Conservation (phyloP, 2,329 filamentous ascomycete genomes). For the Phaeosphaeria sp. region DNA sequence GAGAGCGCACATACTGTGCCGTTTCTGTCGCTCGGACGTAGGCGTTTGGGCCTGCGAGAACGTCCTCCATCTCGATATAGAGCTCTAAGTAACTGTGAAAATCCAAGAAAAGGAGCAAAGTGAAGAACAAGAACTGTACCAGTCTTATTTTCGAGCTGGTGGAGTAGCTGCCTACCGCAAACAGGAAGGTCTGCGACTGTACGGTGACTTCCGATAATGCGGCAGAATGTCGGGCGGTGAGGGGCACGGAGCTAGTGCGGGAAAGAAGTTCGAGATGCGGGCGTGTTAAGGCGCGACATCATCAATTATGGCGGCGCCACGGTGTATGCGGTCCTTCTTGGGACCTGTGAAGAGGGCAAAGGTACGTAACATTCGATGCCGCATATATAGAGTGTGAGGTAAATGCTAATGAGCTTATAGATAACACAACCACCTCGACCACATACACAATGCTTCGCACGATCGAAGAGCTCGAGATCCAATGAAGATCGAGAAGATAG, state of each 20-base stretch:
- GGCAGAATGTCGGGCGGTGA: slow-evolving; percentile 38
- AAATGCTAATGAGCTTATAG: slow-evolving; percentile 26
- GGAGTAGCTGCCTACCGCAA: slow-evolving; percentile 11
- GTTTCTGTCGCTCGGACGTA: slow-evolving; percentile 58
- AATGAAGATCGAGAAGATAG: slow-evolving; percentile 23
- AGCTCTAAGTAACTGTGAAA: background rate
- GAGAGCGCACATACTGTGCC: slow-evolving; percentile 55
- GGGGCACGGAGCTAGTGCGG: too few species aligned
- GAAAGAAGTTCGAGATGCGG: slow-evolving; percentile 27
- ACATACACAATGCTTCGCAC: slow-evolving; percentile 31
- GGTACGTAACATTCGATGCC: slow-evolving; percentile 30
- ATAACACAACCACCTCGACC: slow-evolving; percentile 31
- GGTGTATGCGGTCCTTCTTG: slow-evolving; percentile 53
- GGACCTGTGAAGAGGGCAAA: slow-evolving; percentile 52
- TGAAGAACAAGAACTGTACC: background rate
- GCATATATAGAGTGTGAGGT: background rate
- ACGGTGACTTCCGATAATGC: too few species aligned
- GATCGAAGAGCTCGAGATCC: slow-evolving; percentile 25
- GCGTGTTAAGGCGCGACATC: slow-evolving; percentile 17
- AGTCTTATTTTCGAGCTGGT: slow-evolving; percentile 18
- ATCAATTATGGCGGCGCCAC: slow-evolving; percentile 52
- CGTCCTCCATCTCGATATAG: slow-evolving; percentile 23
- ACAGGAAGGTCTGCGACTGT: too few species aligned
- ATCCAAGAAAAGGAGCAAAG: background rate
- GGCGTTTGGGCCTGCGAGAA: slow-evolving; percentile 38